These are phyloP conservation scores for Wickerhamomyces tratensis DNA, from an alignment of 805 yeast genomes.

Conservation along the genomic window DNA sequence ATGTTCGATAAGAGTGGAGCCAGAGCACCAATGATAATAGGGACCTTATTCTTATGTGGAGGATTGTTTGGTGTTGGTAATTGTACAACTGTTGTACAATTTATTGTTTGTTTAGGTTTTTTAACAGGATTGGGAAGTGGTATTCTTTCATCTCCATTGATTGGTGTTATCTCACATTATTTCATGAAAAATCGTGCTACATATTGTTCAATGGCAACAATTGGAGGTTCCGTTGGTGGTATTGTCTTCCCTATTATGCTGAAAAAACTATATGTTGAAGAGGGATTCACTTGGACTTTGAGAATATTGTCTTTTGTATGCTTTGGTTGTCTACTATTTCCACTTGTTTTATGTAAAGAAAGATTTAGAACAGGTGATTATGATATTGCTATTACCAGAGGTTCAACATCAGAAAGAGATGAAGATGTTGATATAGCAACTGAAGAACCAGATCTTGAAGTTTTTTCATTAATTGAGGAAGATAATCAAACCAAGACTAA, in stretches of 20 bases:
- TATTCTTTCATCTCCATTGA: slow-evolving; percentile 42
- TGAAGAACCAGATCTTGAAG: too few species aligned
- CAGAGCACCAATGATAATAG: slow-evolving; percentile 28
- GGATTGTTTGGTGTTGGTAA: slow-evolving; percentile 47
- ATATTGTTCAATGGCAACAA: slow-evolving; percentile 37
- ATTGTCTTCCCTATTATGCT: slow-evolving; percentile 43
- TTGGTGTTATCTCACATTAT: slow-evolving; percentile 58
- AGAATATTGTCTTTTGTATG: slow-evolving; percentile 39
- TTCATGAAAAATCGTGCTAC: slow-evolving; percentile 47
- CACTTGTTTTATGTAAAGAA: slow-evolving; percentile 28
- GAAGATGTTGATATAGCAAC: slow-evolving; percentile 6
- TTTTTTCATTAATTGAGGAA: too few species aligned
- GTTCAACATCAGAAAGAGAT: slow-evolving; percentile 15
- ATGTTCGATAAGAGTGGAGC: slow-evolving; percentile 48
- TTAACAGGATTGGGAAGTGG: slow-evolving; percentile 50
- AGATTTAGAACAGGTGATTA: slow-evolving; percentile 33
- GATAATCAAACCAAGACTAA: too few species aligned
- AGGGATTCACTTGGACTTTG: slow-evolving; percentile 50
- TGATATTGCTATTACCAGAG: slow-evolving; percentile 15
- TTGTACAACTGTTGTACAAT: slow-evolving; percentile 45
- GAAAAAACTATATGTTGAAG: slow-evolving; percentile 30
- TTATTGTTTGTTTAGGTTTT: slow-evolving; percentile 46
- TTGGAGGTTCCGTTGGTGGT: slow-evolving; percentile 49
- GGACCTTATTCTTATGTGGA: slow-evolving; percentile 30
- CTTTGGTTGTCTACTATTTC: slow-evolving; percentile 23